Conservation (phyloP, 805 yeast species). For the Candida xiaguanensis region DNA sequence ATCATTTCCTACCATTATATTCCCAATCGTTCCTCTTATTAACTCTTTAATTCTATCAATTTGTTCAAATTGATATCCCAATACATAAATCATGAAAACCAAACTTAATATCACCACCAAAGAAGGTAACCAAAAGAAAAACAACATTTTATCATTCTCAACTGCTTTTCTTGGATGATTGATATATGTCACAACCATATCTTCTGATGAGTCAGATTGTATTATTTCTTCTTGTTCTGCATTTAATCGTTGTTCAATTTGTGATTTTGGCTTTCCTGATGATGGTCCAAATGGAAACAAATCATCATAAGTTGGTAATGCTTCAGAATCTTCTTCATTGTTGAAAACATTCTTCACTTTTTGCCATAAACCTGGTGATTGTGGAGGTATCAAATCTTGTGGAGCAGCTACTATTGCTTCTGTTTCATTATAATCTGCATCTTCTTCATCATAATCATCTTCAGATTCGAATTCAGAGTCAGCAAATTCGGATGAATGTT, state of each 20-base stretch:
- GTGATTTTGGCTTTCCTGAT: conserved; percentile 31
- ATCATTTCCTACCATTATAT: conserved; percentile 42
- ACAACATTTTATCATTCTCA: conserved; percentile 74
- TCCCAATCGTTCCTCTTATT: conserved; percentile 37
- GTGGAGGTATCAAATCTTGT: conserved; percentile 2
- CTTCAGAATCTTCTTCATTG: conserved; percentile 27
- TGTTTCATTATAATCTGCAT: conserved; percentile 18
- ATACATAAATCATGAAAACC: conserved; percentile 39
- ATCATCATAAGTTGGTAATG: conserved; percentile 71
- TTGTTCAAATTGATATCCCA: conserved; percentile 30
- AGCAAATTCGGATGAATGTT: conserved; percentile 26
- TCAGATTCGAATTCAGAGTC: conserved; percentile 25
- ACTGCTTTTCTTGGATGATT: conserved; percentile 46
- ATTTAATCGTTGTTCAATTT: conserved; percentile 30
- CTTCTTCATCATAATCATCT: conserved; percentile 17
- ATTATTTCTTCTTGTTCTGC: conserved; percentile 11
- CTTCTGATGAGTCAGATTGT: conserved; percentile 42
- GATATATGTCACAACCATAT: conserved; percentile 39
- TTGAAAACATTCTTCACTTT: conserved; percentile 41
- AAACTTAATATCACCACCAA: conserved; percentile 53
- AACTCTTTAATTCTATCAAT: conserved; percentile 32
- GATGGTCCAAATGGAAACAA: conserved; percentile 56
- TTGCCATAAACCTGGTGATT: conserved; percentile 35
- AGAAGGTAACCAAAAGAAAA: conserved; percentile 90
- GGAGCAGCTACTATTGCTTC: conserved; percentile 10